A percentile compares a stretch with the other conserved stretches of the same genome.
Conservation (phyloP, 2,329 filamentous ascomycete genomes). For the Daldinia sp. region DNA sequence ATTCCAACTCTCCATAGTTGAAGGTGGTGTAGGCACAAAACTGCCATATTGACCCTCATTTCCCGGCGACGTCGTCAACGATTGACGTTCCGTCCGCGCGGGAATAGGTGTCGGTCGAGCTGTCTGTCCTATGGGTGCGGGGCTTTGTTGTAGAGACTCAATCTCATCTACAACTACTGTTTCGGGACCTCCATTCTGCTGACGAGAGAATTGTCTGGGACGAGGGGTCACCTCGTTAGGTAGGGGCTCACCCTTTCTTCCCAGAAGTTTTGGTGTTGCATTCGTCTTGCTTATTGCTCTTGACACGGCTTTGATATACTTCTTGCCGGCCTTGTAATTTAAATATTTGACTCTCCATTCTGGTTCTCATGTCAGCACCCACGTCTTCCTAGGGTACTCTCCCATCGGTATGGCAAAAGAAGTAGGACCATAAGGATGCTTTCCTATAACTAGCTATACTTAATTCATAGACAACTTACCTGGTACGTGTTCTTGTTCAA, state of each 20-base stretch:
- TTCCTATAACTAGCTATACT: neutral
- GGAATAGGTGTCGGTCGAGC: slow-evolving; percentile 45
- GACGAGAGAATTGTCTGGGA: slow-evolving; percentile 46
- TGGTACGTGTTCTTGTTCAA: slow-evolving; percentile 88
- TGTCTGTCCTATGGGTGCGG: slow-evolving; percentile 46
- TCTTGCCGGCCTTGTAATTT: slow-evolving; percentile 95
- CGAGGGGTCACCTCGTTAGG: slow-evolving; percentile 52
- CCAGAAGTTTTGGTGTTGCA: slow-evolving; percentile 59
- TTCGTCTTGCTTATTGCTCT: slow-evolving; percentile 76
- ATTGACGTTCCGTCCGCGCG: slow-evolving; percentile 54
- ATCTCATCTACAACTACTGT: slow-evolving; percentile 33
- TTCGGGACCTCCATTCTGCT: slow-evolving; percentile 36
- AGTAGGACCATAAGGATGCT: neutral
- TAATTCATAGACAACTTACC: slow-evolving; percentile 59
- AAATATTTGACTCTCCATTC: slow-evolving; percentile 96
- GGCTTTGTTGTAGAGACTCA: slow-evolving; percentile 47
- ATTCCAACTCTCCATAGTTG: slow-evolving; percentile 49
- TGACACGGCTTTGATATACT: slow-evolving; percentile 86
- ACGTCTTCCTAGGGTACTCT: neutral
- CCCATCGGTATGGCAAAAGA: neutral
- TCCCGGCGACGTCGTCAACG: slow-evolving; percentile 55
- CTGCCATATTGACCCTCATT: slow-evolving; percentile 65
- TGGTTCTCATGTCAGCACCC: slow-evolving; percentile 48
- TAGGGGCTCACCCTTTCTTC: slow-evolving; percentile 50
- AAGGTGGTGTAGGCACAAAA: slow-evolving; percentile 60